phyloP scores from a whole-genome alignment of 2,329 filamentous ascomycete genomes.

The Calonectria leucothoes region DNA sequence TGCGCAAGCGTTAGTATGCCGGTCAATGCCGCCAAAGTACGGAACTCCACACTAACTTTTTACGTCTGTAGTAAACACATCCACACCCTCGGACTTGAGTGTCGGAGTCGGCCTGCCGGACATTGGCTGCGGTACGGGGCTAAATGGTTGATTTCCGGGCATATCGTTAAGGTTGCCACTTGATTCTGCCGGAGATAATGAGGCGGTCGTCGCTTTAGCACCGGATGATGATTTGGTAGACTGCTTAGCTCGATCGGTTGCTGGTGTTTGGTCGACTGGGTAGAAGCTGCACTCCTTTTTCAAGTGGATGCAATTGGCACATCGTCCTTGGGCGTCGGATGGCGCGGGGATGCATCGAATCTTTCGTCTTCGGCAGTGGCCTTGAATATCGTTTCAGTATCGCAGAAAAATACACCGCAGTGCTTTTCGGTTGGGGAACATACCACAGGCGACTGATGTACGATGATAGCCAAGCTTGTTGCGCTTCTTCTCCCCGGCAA shows the following conservation, averaged over 20 bases:
- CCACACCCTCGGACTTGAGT: conserved; percentile 52
- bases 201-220: conserved; percentile 49
- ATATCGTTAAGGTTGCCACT: conserved; percentile 56
- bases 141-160: conserved; percentile 54
- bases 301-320: conserved; percentile 91
- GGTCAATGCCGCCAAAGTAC: neutral
- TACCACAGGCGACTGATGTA: conserved; percentile 95
- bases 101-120: conserved; percentile 58
- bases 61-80: conserved; percentile 52
- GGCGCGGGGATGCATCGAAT: conserved; percentile 87
- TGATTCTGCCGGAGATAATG: conserved; percentile 61
- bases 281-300: conserved; percentile 96
- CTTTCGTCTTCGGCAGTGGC: conserved; percentile 91
- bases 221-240: conserved; percentile 52
- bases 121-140: conserved; percentile 57
- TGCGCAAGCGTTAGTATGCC: conserved; percentile 20
- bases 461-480: conserved; percentile 97
- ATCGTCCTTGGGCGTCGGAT: conserved; percentile 80
- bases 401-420: neutral
- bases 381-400: conserved; percentile 56
- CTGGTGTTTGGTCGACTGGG: conserved; percentile 83
- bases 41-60: conserved; percentile 55
- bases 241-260: conserved; percentile 59
- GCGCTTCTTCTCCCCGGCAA: conserved; percentile 68
- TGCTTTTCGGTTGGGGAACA: conserved; percentile 55